phyloP scores from a whole-genome alignment of 176 grass and related monocot genomes.

The Raddia distichophylla region DNA sequence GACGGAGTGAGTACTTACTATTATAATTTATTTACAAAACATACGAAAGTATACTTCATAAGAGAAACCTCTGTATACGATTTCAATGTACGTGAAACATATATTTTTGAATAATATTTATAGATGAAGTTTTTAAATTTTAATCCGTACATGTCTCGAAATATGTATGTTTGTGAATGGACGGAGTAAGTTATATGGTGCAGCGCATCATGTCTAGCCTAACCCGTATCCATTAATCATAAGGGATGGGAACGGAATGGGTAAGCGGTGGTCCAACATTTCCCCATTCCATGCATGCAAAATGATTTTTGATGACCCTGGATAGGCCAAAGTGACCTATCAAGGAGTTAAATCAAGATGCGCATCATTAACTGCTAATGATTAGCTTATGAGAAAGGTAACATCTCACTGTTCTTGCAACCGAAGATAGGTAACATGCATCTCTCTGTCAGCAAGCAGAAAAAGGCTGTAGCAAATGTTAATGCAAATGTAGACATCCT shows the following conservation, averaged over 20 bases:
- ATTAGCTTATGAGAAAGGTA: constrained; percentile 48
- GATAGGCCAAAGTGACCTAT: constrained; percentile 35
- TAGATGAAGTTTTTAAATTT: too few species aligned
- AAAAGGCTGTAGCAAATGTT: constrained; percentile 14
- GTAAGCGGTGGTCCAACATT: constrained; percentile 15
- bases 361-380: constrained; percentile 51
- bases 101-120: too few species aligned
- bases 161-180: too few species aligned
- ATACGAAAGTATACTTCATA: too few species aligned
- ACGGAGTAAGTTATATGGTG: too few species aligned
- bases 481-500: constrained; percentile 1
- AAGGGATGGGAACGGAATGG: neutral
- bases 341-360: constrained; percentile 54
- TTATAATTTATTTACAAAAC: too few species aligned
- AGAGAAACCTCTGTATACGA: too few species aligned
- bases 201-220: neutral
- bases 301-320: constrained; percentile 33
- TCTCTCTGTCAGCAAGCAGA: constrained; percentile 13
- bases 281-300: constrained; percentile 14
- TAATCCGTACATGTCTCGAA: too few species aligned
- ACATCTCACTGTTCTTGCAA: constrained; percentile 35
- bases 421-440: constrained; percentile 21
- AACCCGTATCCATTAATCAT: neutral
- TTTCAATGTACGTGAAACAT: too few species aligned
- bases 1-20: too few species aligned